A percentile compares a stretch with the other conserved stretches of the same genome.
Evolutionary conservation across 805 yeast species (phyloP).

Genomic region (Groenewaldozyma salmanticensis): DNA sequence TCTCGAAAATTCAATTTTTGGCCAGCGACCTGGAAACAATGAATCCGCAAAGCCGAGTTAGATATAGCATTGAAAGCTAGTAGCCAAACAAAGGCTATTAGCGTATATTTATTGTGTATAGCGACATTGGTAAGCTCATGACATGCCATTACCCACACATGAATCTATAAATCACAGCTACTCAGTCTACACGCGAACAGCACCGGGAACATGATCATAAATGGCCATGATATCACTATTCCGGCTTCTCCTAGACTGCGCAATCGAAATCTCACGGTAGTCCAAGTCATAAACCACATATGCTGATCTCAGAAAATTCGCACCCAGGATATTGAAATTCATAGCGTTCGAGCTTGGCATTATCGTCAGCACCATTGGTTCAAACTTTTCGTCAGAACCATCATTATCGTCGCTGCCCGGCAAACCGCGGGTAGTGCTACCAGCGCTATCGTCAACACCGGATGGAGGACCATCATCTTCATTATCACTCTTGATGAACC

Average conservation of each 20-base stretch:
- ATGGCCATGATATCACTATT: slow-evolving; percentile 21
- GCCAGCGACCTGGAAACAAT: too few relatives aligned
- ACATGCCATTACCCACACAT: too few relatives aligned
- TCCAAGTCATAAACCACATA: slow-evolving; percentile 61
- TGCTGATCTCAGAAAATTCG: slow-evolving; percentile 49
- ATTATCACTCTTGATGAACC: slow-evolving; percentile 21
- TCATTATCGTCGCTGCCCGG: slow-evolving; percentile 2
- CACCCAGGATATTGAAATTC: slow-evolving; percentile 37
- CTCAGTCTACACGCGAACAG: neutral
- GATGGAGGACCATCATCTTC: slow-evolving; percentile 10
- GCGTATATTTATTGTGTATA: too few relatives aligned
- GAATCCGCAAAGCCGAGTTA: too few relatives aligned
- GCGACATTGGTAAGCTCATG: too few relatives aligned
- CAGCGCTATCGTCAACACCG: too few relatives aligned
- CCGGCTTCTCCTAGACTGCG: slow-evolving; percentile 33
- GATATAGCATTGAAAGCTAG: too few relatives aligned
- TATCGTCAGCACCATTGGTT: slow-evolving; percentile 9
- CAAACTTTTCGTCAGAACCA: slow-evolving; percentile 2
- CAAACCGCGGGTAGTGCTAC: neutral
- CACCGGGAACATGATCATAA: slow-evolving; percentile 14
- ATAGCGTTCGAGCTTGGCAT: slow-evolving; percentile 13
- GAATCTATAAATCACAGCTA: too few relatives aligned
- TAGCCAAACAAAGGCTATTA: too few relatives aligned
- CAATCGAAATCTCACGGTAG: slow-evolving; percentile 44
- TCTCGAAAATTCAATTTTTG: too few relatives aligned